Evolutionary conservation across 805 yeast genomes (phyloP).

Genomic region (Pichia deserticola): DNA sequence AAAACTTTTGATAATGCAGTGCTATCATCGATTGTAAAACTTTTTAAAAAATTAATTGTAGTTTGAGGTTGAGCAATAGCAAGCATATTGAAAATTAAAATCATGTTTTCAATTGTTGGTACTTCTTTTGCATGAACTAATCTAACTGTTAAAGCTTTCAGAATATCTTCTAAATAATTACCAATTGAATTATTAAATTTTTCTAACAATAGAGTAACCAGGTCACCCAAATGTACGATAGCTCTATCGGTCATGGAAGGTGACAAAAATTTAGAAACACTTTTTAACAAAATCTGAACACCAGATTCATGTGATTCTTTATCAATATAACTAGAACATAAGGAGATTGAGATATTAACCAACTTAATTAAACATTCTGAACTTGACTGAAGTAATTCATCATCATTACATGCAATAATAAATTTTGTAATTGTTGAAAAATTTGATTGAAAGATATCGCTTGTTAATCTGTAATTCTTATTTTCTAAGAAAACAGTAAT

Average conservation of each 20-base stretch:
- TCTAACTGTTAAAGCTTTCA: slow-evolving; percentile 66
- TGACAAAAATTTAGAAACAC: slow-evolving; percentile 62
- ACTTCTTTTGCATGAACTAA: slow-evolving; percentile 60
- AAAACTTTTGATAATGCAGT: slow-evolving; percentile 51
- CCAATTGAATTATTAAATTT: slow-evolving; percentile 32
- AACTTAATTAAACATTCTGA: slow-evolving; percentile 67
- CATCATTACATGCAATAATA: slow-evolving; percentile 50
- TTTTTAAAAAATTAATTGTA: slow-evolving; percentile 54
- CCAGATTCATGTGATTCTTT: slow-evolving; percentile 38
- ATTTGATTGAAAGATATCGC: slow-evolving; percentile 32
- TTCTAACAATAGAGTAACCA: slow-evolving; percentile 23
- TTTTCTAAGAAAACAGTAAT: slow-evolving; percentile 47
- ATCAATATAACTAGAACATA: slow-evolving; percentile 27
- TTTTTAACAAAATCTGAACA: slow-evolving; percentile 48
- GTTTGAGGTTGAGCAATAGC: slow-evolving; percentile 54
- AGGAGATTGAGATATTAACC: slow-evolving; percentile 34
- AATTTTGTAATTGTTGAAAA: slow-evolving; percentile 38
- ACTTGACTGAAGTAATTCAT: slow-evolving; percentile 68
- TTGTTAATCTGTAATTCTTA: slow-evolving; percentile 14
- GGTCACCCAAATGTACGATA: slow-evolving; percentile 66
- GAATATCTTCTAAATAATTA: slow-evolving; percentile 45
- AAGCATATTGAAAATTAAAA: slow-evolving; percentile 68
- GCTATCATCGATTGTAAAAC: slow-evolving; percentile 24
- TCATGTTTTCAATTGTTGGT: slow-evolving; percentile 67
- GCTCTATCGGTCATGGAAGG: slow-evolving; percentile 74